These are phyloP conservation scores for Manihot esculenta DNA, from an alignment of 441 rosid genomes.

Conservation along the genomic window DNA sequence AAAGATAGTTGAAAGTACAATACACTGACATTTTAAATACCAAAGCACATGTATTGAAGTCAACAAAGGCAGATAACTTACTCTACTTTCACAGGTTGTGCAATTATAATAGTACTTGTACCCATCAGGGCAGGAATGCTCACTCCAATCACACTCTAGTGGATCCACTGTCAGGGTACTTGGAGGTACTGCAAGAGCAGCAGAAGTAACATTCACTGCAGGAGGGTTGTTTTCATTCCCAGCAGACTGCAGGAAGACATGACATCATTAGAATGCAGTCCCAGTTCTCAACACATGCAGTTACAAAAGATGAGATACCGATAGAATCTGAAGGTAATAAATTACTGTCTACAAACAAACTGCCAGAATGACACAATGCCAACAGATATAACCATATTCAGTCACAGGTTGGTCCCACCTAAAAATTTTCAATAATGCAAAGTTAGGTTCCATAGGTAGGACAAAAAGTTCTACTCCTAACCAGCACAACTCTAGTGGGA, in stretches of 20 bases:
- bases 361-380: neutral
- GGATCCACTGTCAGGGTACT: slow-evolving; percentile 35
- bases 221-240: slow-evolving; percentile 35
- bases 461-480: neutral
- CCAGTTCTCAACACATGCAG: slow-evolving; percentile 1
- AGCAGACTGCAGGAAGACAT: slow-evolving; percentile 30
- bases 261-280: neutral
- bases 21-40: neutral
- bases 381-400: neutral
- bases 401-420: neutral
- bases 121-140: slow-evolving; percentile 92
- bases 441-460: neutral
- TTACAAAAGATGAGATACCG: neutral
- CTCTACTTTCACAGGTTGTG: slow-evolving; percentile 67
- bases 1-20: neutral
- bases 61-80: slow-evolving; percentile 31
- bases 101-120: slow-evolving; percentile 81
- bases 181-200: slow-evolving; percentile 30
- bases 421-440: slow-evolving; percentile 7
- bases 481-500: neutral
- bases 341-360: neutral
- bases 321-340: neutral
- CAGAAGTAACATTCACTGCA: slow-evolving; percentile 29
- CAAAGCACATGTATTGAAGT: slow-evolving; percentile 1
- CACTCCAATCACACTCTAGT: slow-evolving; percentile 91